These are phyloP conservation scores for Aspergillus egyptiacus DNA, from an alignment of 495 filamentous ascomycete genomes.

Conservation along the genomic window DNA sequence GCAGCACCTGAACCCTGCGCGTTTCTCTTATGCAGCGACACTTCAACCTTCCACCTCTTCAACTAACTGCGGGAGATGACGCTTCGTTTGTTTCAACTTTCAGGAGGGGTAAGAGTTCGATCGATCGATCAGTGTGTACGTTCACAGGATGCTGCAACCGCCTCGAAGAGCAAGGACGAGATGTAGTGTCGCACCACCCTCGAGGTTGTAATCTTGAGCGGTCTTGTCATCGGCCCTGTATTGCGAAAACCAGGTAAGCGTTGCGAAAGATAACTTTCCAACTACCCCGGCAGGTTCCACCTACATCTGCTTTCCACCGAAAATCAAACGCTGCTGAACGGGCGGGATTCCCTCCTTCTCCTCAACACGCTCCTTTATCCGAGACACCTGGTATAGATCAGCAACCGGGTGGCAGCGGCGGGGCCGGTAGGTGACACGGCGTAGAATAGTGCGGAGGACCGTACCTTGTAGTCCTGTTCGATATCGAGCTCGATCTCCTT, in stretches of 20 bases:
- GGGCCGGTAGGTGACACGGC: background rate
- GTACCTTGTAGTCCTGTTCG: constrained; percentile 85
- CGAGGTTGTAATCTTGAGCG: constrained; percentile 77
- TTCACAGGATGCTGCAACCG: constrained; percentile 37
- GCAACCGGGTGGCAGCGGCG: background rate
- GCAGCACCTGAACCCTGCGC: background rate
- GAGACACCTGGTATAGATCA: constrained; percentile 58
- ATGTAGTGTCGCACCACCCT: constrained; percentile 90
- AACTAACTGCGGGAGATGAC: background rate
- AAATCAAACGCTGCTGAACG: constrained; percentile 94
- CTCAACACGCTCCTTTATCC: constrained; percentile 97
- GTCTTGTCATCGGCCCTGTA: constrained; percentile 86
- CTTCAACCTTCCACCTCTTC: background rate
- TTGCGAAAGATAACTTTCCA: background rate
- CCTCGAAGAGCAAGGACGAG: constrained; percentile 90
- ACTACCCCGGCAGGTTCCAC: constrained; percentile 19
- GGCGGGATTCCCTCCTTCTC: constrained; percentile 98
- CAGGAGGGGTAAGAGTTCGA: background rate
- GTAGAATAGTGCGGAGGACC: background rate
- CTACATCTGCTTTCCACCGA: constrained; percentile 95
- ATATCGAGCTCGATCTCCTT: constrained; percentile 99
- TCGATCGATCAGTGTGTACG: constrained; percentile 1
- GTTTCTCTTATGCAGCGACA: background rate
- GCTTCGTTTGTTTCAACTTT: background rate
- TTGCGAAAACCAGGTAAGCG: constrained; percentile 6